Base-by-base conservation (phyloP, 2,329 filamentous ascomycete genomes). In the Nigrospora oryzae region DNA sequence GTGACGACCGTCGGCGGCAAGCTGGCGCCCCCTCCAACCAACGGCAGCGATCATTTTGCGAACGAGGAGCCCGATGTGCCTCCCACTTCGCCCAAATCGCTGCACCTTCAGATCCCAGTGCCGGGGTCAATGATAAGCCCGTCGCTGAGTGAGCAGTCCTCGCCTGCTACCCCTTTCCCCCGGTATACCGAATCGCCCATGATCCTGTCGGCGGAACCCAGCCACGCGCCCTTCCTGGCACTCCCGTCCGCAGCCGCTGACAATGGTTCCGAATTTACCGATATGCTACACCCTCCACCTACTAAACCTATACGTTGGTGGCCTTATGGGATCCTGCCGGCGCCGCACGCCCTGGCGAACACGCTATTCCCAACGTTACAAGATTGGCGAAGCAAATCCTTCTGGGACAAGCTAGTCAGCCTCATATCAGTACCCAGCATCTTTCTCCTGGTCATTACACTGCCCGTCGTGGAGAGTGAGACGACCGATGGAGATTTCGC, bases 321-420 rank as follows among this genome's bases (percentile, higher is more conserved):
- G 89, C 89, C 89, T 2, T 86, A 89, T 59, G 70, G 67, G 5
- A 53, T 86, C 16, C 66, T 95, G 5, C 87, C 89, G 3, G 69
- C 86, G 11, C 88, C 89, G 3, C 74, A 85, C 46, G 67, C 84
- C 8, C 69, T 97, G 13, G 63, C 81, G 14, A 75, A 79, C 14
- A 90, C 86, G 0, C 65, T 98, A 0, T 95, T 97, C 53, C 93
- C 93, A 1, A 96, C 91, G 0, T 66, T 98, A 30, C 83, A 82
- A 51, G 82, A 77, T 23, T 98, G 91, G 89, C 70, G 65, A 37
- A 79, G 85, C 28, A 97, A 96, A 64, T 81, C 72, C n/a, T 63
- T 84, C n/a, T 89, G 83, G 81, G 90, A 91, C 55, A 89, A 86
- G 57, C 67, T 89, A 38, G 68, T 96, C 40, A 91, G 89, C 36